Evolutionary conservation across 208 protist genomes (phyloP).

Genomic region (Blechomonas ayalai): DNA sequence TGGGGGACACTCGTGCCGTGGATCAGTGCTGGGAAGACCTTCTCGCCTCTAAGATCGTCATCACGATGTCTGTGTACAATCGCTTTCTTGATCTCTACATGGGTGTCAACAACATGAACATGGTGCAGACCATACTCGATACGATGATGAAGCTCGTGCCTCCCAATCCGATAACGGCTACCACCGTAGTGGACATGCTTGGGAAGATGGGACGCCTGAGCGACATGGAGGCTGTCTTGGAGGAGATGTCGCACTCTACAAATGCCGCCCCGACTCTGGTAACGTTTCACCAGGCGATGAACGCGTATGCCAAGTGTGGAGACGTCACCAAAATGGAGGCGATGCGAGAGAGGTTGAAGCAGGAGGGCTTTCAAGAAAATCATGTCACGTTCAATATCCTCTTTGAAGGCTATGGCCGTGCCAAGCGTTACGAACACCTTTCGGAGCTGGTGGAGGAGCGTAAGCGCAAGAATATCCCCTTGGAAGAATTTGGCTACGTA

Average conservation of each 20-base stretch:
- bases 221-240: conserved; percentile 85
- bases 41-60: conserved; percentile 54
- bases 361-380: conserved; percentile 70
- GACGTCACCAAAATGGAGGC: conserved; percentile 84
- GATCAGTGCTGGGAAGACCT: conserved; percentile 79
- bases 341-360: conserved; percentile 46
- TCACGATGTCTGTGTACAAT: conserved; percentile 87
- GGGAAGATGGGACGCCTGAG: conserved; percentile 84
- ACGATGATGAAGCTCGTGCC: conserved; percentile 89
- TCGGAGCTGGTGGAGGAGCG: conserved; percentile 76
- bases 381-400: conserved; percentile 88
- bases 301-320: conserved; percentile 86
- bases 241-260: conserved; percentile 81
- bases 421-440: conserved; percentile 80
- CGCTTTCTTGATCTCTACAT: conserved; percentile 88
- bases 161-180: conserved; percentile 84
- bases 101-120: conserved; percentile 67
- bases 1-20: conserved; percentile 45
- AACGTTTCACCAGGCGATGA: conserved; percentile 89
- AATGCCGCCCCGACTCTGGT: conserved; percentile 81
- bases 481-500: conserved; percentile 86
- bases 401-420: conserved; percentile 83
- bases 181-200: conserved; percentile 90
- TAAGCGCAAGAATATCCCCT: conserved; percentile 50
- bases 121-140: conserved; percentile 84